Evolutionary conservation across 2,329 filamentous ascomycete species (phyloP).

Genomic region (Alternaria sp.): DNA sequence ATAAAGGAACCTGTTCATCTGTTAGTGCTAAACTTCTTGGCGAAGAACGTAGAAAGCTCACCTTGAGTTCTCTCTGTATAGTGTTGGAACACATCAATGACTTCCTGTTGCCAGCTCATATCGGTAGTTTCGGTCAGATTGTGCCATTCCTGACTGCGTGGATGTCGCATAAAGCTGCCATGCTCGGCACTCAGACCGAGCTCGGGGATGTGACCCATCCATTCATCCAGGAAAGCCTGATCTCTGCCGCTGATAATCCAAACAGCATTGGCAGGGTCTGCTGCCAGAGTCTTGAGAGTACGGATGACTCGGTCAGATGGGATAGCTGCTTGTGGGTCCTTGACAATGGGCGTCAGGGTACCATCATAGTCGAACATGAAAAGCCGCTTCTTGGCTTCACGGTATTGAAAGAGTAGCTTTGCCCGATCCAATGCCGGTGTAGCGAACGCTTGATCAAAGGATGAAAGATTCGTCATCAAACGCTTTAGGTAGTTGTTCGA

Average conservation of each 20-base stretch:
- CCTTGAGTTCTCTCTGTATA: constrained; percentile 89
- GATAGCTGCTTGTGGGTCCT: constrained; percentile 87
- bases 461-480: constrained; percentile 80
- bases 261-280: constrained; percentile 84
- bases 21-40: constrained; percentile 21
- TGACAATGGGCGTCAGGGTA: constrained; percentile 92
- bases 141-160: constrained; percentile 80
- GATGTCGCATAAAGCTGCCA: constrained; percentile 91
- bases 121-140: constrained; percentile 87
- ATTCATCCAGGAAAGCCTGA: constrained; percentile 87
- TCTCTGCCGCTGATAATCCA: constrained; percentile 99
- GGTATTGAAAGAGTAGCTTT: constrained; percentile 77
- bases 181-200: constrained; percentile 97
- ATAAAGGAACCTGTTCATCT: constrained; percentile 77
- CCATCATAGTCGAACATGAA: constrained; percentile 99
- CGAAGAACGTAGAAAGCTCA: constrained; percentile 51
- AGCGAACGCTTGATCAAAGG: constrained; percentile 75
- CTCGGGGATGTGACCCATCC: constrained; percentile 88
- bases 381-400: constrained; percentile 76
- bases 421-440: constrained; percentile 85
- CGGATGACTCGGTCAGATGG: constrained; percentile 84
- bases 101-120: constrained; percentile 92
- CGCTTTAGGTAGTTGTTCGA: constrained; percentile 80
- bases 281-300: constrained; percentile 79
- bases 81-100: constrained; percentile 83